Base-by-base conservation (phyloP, 2,329 filamentous ascomycete genomes). In the Aureobasidium mangrovei region DNA sequence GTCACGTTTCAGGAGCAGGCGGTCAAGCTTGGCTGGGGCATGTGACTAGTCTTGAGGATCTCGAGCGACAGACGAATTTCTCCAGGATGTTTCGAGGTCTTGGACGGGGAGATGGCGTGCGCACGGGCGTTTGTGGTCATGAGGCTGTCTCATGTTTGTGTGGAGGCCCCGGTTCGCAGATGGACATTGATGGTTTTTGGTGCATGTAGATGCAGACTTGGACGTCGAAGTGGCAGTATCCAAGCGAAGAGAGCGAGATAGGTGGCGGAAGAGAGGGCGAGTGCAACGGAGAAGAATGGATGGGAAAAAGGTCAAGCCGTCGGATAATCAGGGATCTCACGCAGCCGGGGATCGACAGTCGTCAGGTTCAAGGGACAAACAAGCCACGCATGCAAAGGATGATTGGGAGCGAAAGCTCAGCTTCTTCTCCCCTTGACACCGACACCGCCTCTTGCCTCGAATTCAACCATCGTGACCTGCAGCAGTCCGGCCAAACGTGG, bases 311-410 rank as follows among this genome's bases (percentile, higher is more conserved):
- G n/a, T 6, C 9, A 40, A 18, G 5, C 5, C 38, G 3, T 24
- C 38, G 48, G 48, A 36, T 36, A 52, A 49, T 49, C 36, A 40
- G 36, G 32, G 46, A 28, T 7, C 26, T 7, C 39, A 42, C 8
- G 39, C 26, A 9, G 18, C 9, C 27, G 32, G 32, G 7, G 44
- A 52, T 52, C 48, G 48, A 42, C 48, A 42, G 12, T 43, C 39
- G 39, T 33, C 46, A 49, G 36, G 36, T 52, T 42, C 48, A 42
- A 52, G 48, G 48, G 48, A 42, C 7, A 18, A 36, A 39, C 45
- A 35, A 43, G 38, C 48, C 48, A 28, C 48, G 46, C 46, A 49
- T 41, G 46, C 46, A n/a, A 49, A 49, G 46, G 46, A 49, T 40
- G 46, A 49, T 41, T 49, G 36, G 28, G 18, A 12, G 32, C 7